A percentile compares a stretch with the other conserved stretches of the same genome.
phyloP scores from a whole-genome alignment of 2,329 filamentous ascomycete genomes.

The Sphaerulina populicola region DNA sequence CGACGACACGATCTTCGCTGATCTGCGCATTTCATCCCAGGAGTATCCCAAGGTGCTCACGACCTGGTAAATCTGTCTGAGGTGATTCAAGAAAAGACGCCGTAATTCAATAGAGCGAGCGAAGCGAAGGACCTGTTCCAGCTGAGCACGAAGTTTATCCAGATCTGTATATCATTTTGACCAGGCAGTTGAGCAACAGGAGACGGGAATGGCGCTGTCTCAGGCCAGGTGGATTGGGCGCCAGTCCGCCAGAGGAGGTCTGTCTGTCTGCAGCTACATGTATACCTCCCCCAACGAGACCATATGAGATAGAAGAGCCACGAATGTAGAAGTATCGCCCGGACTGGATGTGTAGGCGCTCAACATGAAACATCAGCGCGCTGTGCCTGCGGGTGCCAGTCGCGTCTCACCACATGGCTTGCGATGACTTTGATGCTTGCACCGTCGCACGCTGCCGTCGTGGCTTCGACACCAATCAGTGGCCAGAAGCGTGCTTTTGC shows the following conservation, averaged over 20 bases:
- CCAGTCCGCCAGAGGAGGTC: neutral
- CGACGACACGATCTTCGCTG: constrained; percentile 53
- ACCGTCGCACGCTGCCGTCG: neutral
- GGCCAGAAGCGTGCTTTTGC: constrained; percentile 2
- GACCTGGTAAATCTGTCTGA: constrained; percentile 44
- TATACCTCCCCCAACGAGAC: constrained; percentile 4
- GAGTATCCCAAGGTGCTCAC: constrained; percentile 58
- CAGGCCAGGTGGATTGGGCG: neutral
- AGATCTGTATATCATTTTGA: no score
- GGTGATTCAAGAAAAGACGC: neutral
- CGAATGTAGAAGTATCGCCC: neutral
- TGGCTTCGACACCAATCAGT: neutral
- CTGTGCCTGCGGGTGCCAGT: constrained; percentile 4
- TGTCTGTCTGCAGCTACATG: constrained; percentile 1
- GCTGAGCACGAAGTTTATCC: no score
- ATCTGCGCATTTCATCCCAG: constrained; percentile 52
- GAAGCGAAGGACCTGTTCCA: no score
- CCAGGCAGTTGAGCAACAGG: no score
- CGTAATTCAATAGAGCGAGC: no score
- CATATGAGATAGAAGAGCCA: neutral
- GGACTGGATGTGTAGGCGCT: constrained; percentile 10
- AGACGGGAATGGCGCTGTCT: neutral
- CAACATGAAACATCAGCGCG: constrained; percentile 6
- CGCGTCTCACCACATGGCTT: constrained; percentile 8
- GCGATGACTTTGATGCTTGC: neutral